These are phyloP conservation scores for Solanum lycopersicoides DNA, from an alignment of 257 asterid species.

Conservation along the genomic window DNA sequence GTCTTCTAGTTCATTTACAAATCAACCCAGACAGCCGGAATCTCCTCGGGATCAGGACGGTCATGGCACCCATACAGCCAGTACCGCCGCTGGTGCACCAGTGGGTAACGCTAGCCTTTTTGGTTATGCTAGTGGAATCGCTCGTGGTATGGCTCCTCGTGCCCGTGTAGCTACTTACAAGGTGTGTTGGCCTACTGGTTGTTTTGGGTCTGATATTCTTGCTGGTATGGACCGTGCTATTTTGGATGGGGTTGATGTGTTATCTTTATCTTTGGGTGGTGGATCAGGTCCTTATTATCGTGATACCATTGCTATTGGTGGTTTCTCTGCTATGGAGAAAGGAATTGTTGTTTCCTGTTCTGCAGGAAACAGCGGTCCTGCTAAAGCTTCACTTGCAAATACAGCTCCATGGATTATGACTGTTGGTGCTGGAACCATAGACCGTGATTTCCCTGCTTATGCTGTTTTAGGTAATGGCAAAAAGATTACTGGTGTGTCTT, in stretches of 20 bases:
- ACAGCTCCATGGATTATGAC: constrained; percentile 48
- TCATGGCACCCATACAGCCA: constrained; percentile 42
- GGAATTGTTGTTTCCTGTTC: constrained; percentile 38
- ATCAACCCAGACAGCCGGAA: constrained; percentile 2
- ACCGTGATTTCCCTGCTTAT: constrained; percentile 38
- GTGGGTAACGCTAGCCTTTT: constrained; percentile 34
- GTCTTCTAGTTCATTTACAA: background rate
- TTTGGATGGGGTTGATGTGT: constrained; percentile 32
- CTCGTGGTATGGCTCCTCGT: constrained; percentile 37
- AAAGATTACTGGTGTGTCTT: constrained; percentile 19
- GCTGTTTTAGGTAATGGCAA: constrained; percentile 22
- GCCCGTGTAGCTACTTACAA: constrained; percentile 39
- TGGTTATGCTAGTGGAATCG: constrained; percentile 36
- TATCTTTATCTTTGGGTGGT: constrained; percentile 36
- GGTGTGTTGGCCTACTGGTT: constrained; percentile 31
- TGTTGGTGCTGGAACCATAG: constrained; percentile 41
- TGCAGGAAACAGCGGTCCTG: constrained; percentile 42
- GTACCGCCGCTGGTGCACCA: constrained; percentile 31
- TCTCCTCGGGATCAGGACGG: constrained; percentile 40
- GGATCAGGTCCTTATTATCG: constrained; percentile 43
- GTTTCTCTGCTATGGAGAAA: constrained; percentile 28
- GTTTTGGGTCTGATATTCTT: constrained; percentile 38
- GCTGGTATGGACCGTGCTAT: constrained; percentile 42
- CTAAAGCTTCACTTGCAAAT: constrained; percentile 26
- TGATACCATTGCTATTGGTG: constrained; percentile 40